Evolutionary conservation across 768 basidiomycete genomes (phyloP).

Genomic region (Suillus subalutaceus): DNA sequence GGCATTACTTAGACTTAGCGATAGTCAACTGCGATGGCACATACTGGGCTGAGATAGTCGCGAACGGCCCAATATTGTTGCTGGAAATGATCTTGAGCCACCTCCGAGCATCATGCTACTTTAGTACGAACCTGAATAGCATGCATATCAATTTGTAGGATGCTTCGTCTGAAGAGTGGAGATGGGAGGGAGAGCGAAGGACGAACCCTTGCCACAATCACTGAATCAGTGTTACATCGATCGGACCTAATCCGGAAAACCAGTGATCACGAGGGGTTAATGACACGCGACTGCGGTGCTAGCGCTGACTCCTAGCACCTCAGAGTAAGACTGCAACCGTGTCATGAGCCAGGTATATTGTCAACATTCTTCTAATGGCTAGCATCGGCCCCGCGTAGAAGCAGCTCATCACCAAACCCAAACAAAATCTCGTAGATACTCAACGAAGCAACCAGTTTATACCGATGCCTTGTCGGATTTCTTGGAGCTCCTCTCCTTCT

Average conservation of each 20-base stretch:
- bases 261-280: slow-evolving; percentile 13
- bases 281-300: not conserved
- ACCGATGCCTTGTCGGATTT: slow-evolving; percentile 13
- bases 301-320: not conserved
- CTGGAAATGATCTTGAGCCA: slow-evolving; percentile 40
- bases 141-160: slow-evolving; percentile 39
- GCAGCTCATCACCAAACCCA: not conserved
- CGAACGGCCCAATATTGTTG: slow-evolving; percentile 93
- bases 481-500: slow-evolving; percentile 35
- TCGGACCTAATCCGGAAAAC: slow-evolving; percentile 34
- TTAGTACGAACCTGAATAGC: slow-evolving; percentile 45
- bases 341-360: slow-evolving; percentile 3
- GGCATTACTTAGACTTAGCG: slow-evolving; percentile 26
- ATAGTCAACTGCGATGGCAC: slow-evolving; percentile 33
- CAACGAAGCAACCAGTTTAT: not conserved
- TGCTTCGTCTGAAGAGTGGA: slow-evolving; percentile 14
- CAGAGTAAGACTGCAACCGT: not conserved
- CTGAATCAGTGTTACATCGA: slow-evolving; percentile 26
- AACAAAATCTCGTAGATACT: slow-evolving; percentile 4
- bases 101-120: slow-evolving; percentile 1
- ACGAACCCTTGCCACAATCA: slow-evolving; percentile 29
- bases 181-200: slow-evolving; percentile 24
- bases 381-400: not conserved
- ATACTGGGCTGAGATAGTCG: slow-evolving; percentile 90
- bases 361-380: slow-evolving; percentile 1